Conservation (phyloP, 2,329 filamentous ascomycete genomes). For the Cadophora sp. region DNA sequence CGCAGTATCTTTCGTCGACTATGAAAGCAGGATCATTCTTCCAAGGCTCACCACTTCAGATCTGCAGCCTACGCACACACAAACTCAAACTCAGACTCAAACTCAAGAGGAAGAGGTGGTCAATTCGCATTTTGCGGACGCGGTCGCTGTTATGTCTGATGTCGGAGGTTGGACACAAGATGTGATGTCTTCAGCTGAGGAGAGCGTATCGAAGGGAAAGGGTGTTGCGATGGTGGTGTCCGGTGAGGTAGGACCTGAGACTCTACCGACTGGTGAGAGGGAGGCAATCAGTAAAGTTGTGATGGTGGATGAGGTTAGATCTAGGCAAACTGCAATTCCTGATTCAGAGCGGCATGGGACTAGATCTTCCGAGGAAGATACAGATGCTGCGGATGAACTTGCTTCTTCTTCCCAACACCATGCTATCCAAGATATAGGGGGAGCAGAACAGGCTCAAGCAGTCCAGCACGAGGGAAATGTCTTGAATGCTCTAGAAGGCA, state of each 20-base stretch:
- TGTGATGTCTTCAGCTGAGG: neutral
- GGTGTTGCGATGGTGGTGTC: neutral
- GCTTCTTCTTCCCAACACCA: neutral
- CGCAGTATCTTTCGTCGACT: slow-evolving; percentile 2
- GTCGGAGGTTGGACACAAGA: slow-evolving; percentile 7
- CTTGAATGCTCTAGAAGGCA: neutral
- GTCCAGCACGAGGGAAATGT: neutral
- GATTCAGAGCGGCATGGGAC: neutral
- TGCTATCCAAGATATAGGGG: neutral
- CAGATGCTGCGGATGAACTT: neutral
- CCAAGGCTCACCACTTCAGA: neutral
- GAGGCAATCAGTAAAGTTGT: neutral
- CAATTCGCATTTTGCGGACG: slow-evolving; percentile 13
- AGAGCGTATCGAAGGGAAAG: neutral
- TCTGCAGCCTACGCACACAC: slow-evolving; percentile 6
- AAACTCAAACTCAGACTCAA: neutral
- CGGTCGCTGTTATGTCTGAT: slow-evolving; percentile 18
- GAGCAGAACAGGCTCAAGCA: neutral
- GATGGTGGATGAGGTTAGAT: neutral
- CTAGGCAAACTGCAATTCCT: neutral
- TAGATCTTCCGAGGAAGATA: neutral
- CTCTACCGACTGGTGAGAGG: neutral
- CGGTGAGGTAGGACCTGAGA: neutral
- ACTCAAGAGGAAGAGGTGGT: neutral
- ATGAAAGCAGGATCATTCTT: neutral